Evolutionary conservation across 2,329 filamentous ascomycete genomes (phyloP), one percentile per base, ranked within the genome.

Genomic region (Ascomycota sp.): DNA sequence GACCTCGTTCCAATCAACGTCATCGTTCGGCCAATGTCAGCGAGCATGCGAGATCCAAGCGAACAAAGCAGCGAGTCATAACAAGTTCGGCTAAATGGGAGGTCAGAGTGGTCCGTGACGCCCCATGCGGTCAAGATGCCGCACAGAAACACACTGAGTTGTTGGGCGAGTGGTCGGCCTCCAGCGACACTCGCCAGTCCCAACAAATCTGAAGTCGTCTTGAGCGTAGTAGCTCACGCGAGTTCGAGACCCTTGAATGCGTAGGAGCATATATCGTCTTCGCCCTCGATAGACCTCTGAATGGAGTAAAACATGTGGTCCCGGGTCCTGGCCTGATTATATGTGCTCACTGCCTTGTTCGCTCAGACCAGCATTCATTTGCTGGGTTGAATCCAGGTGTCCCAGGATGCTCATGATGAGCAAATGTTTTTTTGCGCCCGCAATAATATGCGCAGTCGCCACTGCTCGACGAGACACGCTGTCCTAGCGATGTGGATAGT

Each of bases 291-390:
- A 33, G 9, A 27, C 9, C 26, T 12, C 28, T 12, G 12, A 16
- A 6, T 11, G n/a, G 7, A 9, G 29, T 27, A 25, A 2, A 0
- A 7, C 21, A 11, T 4, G n/a, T 33, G 32, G 13, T 13, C 16
- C 13, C 21, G 12, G 25, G 8, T 29, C 27, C 13, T 28, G 7
- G 27, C 11, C 27, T 27, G 9, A 12, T 9, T 11, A 31, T 40
- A 38, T 46, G 34, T 58, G 58, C 59, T 62, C 61, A 63, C 60
- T 64, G 62, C 60, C 55, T 45, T 61, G 60, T 62, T 65, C 58
- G 57, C 51, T 57, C 48, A 48, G 42, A 44, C 44, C 34, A 38
- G 27, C 35, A 21, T 21, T 21, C 16, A 21, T 25, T 33, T 31
- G 36, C 32, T 28, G 36, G 34, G 30, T 32, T 36, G 25, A 10